Evolutionary conservation across 306 rosid genomes (phyloP).

Genomic region (Begonia peltatifolia): DNA sequence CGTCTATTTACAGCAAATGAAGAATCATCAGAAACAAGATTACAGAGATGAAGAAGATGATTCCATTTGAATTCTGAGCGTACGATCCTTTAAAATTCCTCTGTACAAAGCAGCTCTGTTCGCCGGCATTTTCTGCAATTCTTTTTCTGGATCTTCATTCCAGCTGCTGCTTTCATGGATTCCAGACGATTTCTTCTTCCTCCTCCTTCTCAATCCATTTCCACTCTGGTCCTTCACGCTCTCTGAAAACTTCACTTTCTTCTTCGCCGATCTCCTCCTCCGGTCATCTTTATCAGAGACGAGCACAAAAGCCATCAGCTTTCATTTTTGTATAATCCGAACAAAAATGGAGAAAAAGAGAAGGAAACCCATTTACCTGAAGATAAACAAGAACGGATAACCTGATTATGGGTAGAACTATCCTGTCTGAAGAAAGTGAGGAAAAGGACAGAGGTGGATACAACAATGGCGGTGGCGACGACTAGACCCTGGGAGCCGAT

Average conservation of each 20-base stretch:
- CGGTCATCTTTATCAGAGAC: conserved; percentile 16
- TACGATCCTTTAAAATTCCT: conserved; percentile 35
- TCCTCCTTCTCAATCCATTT: conserved; percentile 15
- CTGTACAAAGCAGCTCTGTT: conserved; percentile 32
- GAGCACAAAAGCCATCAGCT: not conserved
- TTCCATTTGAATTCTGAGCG: conserved; percentile 12
- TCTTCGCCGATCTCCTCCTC: conserved; percentile 36
- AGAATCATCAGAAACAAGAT: not conserved
- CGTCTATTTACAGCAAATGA: too few relatives aligned
- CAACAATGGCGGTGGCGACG: conserved; percentile 31
- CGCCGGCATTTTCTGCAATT: conserved; percentile 13
- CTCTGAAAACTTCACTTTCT: conserved; percentile 64
- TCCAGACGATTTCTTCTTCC: conserved; percentile 9
- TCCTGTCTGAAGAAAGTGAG: conserved; percentile 24
- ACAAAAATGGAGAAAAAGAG: not conserved
- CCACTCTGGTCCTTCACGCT: conserved; percentile 36
- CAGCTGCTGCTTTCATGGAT: conserved; percentile 11
- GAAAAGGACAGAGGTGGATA: conserved; percentile 21
- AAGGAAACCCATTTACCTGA: conserved; percentile 25
- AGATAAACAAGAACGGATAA: conserved; percentile 44
- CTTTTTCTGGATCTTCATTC: conserved; percentile 1
- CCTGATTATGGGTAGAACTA: conserved; percentile 1
- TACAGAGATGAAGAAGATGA: conserved; percentile 13
- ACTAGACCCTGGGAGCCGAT: conserved; percentile 25
- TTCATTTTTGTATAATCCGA: too few relatives aligned